phyloP scores from a whole-genome alignment of 345 rosid species.

The Bretschneidera sinensis region DNA sequence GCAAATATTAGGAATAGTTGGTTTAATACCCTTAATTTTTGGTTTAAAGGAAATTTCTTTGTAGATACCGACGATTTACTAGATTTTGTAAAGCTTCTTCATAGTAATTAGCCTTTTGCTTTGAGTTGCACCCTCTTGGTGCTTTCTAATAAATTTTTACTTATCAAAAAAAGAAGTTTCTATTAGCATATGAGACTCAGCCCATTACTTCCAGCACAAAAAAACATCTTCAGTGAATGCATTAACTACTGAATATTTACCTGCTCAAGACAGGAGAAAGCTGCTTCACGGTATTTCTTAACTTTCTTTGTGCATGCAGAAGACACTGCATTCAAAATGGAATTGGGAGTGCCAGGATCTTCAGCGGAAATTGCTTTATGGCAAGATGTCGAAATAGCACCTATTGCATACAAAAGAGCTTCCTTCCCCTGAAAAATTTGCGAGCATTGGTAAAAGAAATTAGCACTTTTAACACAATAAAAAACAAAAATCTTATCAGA shows the following conservation, averaged over 20 bases:
- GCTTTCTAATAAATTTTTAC: too few relatives aligned
- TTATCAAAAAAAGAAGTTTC: too few relatives aligned
- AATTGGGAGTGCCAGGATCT: constrained; percentile 51
- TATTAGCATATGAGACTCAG: too few relatives aligned
- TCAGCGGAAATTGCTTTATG: constrained; percentile 60
- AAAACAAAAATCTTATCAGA: constrained; percentile 1
- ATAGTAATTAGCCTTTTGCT: too few relatives aligned
- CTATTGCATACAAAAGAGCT: constrained; percentile 68
- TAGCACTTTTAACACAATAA: constrained; percentile 2
- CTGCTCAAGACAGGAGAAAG: constrained; percentile 71
- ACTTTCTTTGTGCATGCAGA: constrained; percentile 73
- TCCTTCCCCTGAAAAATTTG: constrained; percentile 74
- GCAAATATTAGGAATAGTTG: too few relatives aligned
- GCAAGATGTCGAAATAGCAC: constrained; percentile 73
- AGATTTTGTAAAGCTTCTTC: too few relatives aligned
- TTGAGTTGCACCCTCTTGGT: too few relatives aligned
- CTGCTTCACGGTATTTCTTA: constrained; percentile 83
- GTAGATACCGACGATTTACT: too few relatives aligned
- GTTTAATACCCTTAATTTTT: too few relatives aligned
- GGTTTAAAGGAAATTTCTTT: too few relatives aligned
- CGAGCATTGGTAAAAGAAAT: constrained; percentile 16
- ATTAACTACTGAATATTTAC: constrained; percentile 27
- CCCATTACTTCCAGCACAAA: too few relatives aligned
- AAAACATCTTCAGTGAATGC: neutral
- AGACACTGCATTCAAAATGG: constrained; percentile 57